These are phyloP conservation scores for Ascomycota sp. DNA, from an alignment of 2,329 filamentous ascomycete species.

Conservation along the genomic window DNA sequence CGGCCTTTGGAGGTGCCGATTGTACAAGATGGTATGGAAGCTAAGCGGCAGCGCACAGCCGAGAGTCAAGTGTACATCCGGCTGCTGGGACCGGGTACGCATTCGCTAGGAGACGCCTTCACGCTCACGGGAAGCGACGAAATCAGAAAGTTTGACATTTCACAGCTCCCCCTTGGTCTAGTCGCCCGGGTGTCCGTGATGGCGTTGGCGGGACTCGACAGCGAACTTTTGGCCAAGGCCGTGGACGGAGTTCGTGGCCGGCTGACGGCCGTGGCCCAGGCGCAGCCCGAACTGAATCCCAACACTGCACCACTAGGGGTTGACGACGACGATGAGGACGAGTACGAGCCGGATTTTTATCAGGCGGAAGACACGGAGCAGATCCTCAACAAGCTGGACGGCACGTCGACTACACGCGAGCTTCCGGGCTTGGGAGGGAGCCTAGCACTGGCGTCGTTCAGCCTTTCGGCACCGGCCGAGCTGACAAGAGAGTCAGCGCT, in stretches of 20 bases:
- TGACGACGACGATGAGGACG: constrained; percentile 66
- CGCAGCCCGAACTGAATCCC: constrained; percentile 28
- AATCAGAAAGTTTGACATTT: constrained; percentile 64
- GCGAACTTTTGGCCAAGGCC: constrained; percentile 47
- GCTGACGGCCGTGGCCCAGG: constrained; percentile 21
- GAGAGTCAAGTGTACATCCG: constrained; percentile 33
- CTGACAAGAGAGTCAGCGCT: constrained; percentile 51
- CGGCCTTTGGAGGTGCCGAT: constrained; percentile 48
- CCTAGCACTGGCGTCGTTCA: constrained; percentile 60
- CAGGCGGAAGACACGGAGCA: constrained; percentile 60
- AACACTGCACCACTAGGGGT: constrained; percentile 42
- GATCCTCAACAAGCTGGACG: constrained; percentile 57
- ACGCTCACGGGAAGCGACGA: constrained; percentile 58
- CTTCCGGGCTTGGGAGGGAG: constrained; percentile 12
- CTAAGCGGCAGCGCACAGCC: constrained; percentile 61
- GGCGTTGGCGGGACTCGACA: constrained; percentile 53
- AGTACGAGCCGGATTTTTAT: constrained; percentile 79
- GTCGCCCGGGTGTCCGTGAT: constrained; percentile 67
- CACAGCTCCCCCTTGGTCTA: constrained; percentile 53
- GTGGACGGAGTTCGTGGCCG: constrained; percentile 42
- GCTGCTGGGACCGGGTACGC: constrained; percentile 52
- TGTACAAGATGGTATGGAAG: constrained; percentile 51
- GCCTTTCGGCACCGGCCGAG: constrained; percentile 54
- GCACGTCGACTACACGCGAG: constrained; percentile 31
- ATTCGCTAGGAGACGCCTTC: constrained; percentile 67